These are phyloP conservation scores for Taxillus chinensis DNA, from an alignment of 164 flowering plant genomes.

Conservation along the genomic window DNA sequence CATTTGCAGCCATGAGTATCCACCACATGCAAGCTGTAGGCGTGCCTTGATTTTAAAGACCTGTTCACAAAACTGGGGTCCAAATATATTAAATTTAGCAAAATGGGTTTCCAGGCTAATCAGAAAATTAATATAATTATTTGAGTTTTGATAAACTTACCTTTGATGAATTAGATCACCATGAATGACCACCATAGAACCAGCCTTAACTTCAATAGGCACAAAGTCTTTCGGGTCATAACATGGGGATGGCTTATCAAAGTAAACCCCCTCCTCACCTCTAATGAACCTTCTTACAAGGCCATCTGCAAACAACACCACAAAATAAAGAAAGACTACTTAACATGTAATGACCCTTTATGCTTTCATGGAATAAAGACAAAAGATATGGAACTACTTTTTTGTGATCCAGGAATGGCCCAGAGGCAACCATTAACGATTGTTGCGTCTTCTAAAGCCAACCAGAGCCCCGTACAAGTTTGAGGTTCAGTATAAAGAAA, in stretches of 20 bases:
- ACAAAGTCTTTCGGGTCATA: conserved; percentile 80
- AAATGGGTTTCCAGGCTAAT: neutral
- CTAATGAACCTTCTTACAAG: conserved; percentile 87
- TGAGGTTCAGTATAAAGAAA: conserved; percentile 81
- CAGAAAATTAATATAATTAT: neutral
- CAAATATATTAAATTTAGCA: conserved; percentile 5
- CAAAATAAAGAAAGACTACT: neutral
- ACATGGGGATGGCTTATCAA: conserved; percentile 74
- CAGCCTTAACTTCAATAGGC: conserved; percentile 87
- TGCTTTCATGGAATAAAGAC: neutral
- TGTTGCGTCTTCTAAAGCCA: conserved; percentile 93
- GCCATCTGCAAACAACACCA: conserved; percentile 50
- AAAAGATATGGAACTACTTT: conserved; percentile 28
- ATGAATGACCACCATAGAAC: conserved; percentile 80
- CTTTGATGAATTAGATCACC: conserved; percentile 96
- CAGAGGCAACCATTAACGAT: conserved; percentile 80
- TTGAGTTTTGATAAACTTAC: conserved; percentile 20
- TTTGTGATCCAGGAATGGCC: conserved; percentile 97
- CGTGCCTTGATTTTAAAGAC: conserved; percentile 88
- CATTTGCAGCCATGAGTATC: conserved; percentile 85
- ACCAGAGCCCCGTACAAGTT: conserved; percentile 91
- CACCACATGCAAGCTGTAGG: conserved; percentile 86
- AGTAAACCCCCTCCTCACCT: conserved; percentile 74
- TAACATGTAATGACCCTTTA: neutral
- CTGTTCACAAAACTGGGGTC: conserved; percentile 72